Evolutionary conservation across 139 green algal species (phyloP), one percentile per base, ranked within the genome.

Genomic region (Micractinium sp.): DNA sequence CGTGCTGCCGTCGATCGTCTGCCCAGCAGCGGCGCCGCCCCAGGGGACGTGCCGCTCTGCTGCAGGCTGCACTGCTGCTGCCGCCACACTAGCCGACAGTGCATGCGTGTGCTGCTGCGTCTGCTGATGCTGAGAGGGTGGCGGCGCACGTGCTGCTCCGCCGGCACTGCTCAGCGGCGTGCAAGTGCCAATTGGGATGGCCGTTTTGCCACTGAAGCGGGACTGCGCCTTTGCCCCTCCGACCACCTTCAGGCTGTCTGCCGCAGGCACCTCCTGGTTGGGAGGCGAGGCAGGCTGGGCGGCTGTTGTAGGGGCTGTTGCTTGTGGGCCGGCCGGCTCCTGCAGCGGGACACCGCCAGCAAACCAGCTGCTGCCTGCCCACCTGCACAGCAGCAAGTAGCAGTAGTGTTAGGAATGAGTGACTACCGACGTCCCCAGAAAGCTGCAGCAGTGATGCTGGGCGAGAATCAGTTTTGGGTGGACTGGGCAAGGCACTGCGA

Each of bases 131-230:
- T 22, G 74, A 23, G 25, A 35, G 33, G 83, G 61, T 20, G 33
- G 82, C 82, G 56, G 82, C 47, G 27, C 78, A 83, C 25, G 39
- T 87, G 38, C 35, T 35, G 83, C 67, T 22, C 7, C 5, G 25
- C 47, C 66, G 36, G 31, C 33, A 36, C 35, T 76, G 61, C 82
- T 76, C 71, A 90, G 47, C 2, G 89, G 83, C 20, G 39, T 60
- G 20, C 74, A 87, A 16, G 36, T 74, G 76, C 77, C 90, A 5
- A 93, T 60, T 27, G 90, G 90, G 14, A 87, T 92, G 41, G 89
- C 88, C 1, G 73, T 93, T 20, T 73, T 83, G 41, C 90, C 90
- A 27, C 47, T 60, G 75, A 93, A 93, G 15, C 90, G 85, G 16
- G 75, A 78, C 63, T 93, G 90, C n/a, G 90, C 71, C 27, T 35